Evolutionary conservation across 2,329 filamentous ascomycete genomes (phyloP).

Genomic region (Trichoderma breve): DNA sequence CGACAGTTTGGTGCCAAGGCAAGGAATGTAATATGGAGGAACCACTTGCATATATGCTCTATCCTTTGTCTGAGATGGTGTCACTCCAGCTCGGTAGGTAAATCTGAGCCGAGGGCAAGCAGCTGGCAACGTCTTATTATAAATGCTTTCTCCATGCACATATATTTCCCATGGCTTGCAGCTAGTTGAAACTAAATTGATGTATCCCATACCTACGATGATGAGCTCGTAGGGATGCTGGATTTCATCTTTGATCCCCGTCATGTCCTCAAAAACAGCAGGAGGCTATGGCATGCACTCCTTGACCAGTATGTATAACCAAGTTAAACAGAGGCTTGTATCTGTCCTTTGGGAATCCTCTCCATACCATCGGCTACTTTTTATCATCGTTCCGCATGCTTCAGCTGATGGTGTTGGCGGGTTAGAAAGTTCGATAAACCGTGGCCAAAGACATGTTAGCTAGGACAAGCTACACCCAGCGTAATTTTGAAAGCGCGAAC

Average conservation of each 20-base stretch:
- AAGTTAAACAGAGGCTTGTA: not conserved
- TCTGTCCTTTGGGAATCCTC: not conserved
- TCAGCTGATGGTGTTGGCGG: not conserved
- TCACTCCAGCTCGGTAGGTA: not conserved
- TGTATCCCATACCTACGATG: not conserved
- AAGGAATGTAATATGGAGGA: not conserved
- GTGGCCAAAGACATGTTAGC: not conserved
- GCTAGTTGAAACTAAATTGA: not conserved
- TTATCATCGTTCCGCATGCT: not conserved
- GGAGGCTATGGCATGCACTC: not conserved
- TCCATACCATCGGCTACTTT: not conserved
- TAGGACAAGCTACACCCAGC: not conserved
- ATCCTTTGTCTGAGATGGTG: not conserved
- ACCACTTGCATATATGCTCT: not conserved
- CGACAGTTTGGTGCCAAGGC: not conserved
- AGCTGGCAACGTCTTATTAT: not conserved
- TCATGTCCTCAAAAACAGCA: not conserved
- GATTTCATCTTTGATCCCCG: not conserved
- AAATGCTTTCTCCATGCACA: not conserved
- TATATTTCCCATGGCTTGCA: not conserved
- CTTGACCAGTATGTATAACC: not conserved
- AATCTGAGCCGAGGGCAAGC: not conserved
- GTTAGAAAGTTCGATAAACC: not conserved
- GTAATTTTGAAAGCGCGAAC: not conserved
- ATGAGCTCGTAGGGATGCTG: not conserved